Evolutionary conservation across 2,329 filamentous ascomycete species (phyloP).

Genomic region (Exophiala phaeomuriformis): DNA sequence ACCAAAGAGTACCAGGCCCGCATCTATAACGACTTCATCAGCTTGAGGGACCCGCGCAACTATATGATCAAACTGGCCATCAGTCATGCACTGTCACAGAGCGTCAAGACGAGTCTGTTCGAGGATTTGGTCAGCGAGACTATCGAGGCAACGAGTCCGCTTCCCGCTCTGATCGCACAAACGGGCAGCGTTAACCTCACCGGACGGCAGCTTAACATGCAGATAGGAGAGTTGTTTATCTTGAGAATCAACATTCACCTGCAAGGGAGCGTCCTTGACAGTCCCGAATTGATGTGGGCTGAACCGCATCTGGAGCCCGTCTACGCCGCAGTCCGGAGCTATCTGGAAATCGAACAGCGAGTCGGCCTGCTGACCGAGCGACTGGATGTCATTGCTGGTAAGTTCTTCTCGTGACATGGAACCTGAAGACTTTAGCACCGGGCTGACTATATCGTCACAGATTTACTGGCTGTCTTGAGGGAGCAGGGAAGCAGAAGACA

Average conservation of each 20-base stretch:
- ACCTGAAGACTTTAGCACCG: not conserved
- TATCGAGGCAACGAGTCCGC: constrained; percentile 85
- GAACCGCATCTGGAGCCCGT: constrained; percentile 95
- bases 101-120: constrained; percentile 94
- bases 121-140: constrained; percentile 92
- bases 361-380: constrained; percentile 83
- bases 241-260: constrained; percentile 96
- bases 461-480: constrained; percentile 85
- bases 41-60: constrained; percentile 82
- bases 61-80: constrained; percentile 99
- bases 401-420: not conserved
- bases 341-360: constrained; percentile 96
- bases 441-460: constrained; percentile 38
- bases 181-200: constrained; percentile 88
- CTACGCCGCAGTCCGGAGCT: constrained; percentile 89
- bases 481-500: constrained; percentile 92
- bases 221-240: constrained; percentile 97
- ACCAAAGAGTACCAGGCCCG: constrained; percentile 94
- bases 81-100: constrained; percentile 89
- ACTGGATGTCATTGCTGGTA: constrained; percentile 66
- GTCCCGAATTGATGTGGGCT: constrained; percentile 95
- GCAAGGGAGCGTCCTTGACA: constrained; percentile 92
- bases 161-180: constrained; percentile 83
- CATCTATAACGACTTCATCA: constrained; percentile 99
- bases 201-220: constrained; percentile 93